phyloP scores from a whole-genome alignment of 1,284 basidiomycete genomes.

The Pseudozyma tsukubaensis region DNA sequence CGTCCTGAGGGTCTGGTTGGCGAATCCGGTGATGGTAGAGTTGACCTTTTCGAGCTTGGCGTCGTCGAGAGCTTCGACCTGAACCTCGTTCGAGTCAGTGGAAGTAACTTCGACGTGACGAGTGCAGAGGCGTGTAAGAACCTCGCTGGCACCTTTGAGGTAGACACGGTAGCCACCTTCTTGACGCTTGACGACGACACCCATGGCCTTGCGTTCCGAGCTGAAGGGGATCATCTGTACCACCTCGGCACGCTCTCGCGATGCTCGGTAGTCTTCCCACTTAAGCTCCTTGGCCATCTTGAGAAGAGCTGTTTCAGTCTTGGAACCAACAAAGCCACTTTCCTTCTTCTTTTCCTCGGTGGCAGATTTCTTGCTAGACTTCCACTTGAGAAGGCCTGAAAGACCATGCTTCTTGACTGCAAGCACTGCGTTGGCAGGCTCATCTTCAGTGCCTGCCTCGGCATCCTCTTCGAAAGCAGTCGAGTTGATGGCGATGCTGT shows the following conservation, averaged over 20 bases:
- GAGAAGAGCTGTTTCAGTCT: slow-evolving; percentile 94
- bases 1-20: slow-evolving; percentile 91
- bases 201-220: slow-evolving; percentile 95
- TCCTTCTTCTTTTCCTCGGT: slow-evolving; percentile 41
- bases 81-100: slow-evolving; percentile 69
- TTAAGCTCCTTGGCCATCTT: slow-evolving; percentile 86
- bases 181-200: slow-evolving; percentile 80
- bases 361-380: slow-evolving; percentile 20
- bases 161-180: slow-evolving; percentile 78
- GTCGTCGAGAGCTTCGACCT: slow-evolving; percentile 63
- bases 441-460: slow-evolving; percentile 59
- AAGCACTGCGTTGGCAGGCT: slow-evolving; percentile 18
- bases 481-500: slow-evolving; percentile 89
- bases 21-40: slow-evolving; percentile 94
- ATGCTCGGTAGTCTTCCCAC: slow-evolving; percentile 82
- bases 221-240: slow-evolving; percentile 95
- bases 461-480: slow-evolving; percentile 81
- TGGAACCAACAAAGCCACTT: slow-evolving; percentile 85
- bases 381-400: slow-evolving; percentile 33
- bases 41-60: slow-evolving; percentile 81
- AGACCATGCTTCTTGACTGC: slow-evolving; percentile 43
- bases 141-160: slow-evolving; percentile 93
- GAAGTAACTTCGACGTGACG: slow-evolving; percentile 77
- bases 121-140: slow-evolving; percentile 81
- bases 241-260: slow-evolving; percentile 77